Evolutionary conservation across 768 basidiomycete genomes (phyloP), one percentile per base, ranked within the genome.

Genomic region (Harrya chromipes): DNA sequence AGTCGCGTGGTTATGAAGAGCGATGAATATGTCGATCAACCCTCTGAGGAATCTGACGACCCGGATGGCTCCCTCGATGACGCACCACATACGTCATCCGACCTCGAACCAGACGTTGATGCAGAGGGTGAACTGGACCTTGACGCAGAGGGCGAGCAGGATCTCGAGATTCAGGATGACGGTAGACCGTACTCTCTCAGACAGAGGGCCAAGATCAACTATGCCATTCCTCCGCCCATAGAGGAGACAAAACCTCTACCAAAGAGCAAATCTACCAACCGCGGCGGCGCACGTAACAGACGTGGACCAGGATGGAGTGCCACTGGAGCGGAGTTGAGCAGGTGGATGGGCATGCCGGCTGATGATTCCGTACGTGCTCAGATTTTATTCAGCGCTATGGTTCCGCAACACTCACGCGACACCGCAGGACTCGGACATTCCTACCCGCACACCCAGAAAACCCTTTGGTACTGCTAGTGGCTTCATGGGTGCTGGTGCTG

Each of bases 151-250:
- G 71, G 62, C 4, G 74, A 73, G 26, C 59, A 56, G 33, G 75
- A 67, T 48, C 60, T 63, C 2, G 78, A 79, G 46, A 43, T 68
- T 14, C 76, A 76, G 40, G 67, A 70, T 20, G 74, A 73, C 23
- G 61, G 64, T 24, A 52, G 49, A 59, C 62, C 64, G 17, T 92
- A 92, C 58, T 61, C 81, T 0, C 72, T 92, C 33, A 74, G 90
- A 17, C 80, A 83, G 59, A 73, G 89, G 43, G 62, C 60, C 39
- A 78, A 57, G 44, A 82, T 92, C 57, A 90, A 91, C 61, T 92
- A 92, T 49, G 84, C 84, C 12, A 86, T 90, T 19, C 87, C 86
- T 1, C 89, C 90, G 0, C 85, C 89, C 1, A 70, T 92, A 14
- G 90, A 92, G 43, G 87, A 90, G 31, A 70, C 87, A 64, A 69